Conservation (phyloP, 768 basidiomycete species). For the Rhodotorula graminis region DNA sequence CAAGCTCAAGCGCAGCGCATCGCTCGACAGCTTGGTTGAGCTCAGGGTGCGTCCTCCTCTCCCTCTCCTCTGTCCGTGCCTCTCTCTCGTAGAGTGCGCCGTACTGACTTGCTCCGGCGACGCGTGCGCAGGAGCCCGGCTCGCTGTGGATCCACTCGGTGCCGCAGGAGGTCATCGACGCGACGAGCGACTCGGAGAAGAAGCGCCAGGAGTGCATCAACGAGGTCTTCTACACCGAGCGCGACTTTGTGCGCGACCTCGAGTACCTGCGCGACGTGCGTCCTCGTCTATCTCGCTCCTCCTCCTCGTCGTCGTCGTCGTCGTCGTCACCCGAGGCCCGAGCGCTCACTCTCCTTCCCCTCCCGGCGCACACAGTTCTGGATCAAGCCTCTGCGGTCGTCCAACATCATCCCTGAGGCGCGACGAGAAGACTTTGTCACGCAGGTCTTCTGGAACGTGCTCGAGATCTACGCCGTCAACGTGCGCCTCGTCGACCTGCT, state of each 20-base stretch:
- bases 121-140: constrained; percentile 59
- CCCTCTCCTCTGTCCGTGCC: not conserved
- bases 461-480: constrained; percentile 88
- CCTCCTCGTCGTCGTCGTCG: not conserved
- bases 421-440: constrained; percentile 78
- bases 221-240: constrained; percentile 87
- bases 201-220: constrained; percentile 97
- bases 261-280: constrained; percentile 93
- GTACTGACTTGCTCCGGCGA: constrained; percentile 46
- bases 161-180: constrained; percentile 85
- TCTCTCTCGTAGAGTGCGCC: not conserved
- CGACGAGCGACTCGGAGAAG: constrained; percentile 88
- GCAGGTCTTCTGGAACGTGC: constrained; percentile 97
- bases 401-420: constrained; percentile 66
- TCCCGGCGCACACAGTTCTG: constrained; percentile 58
- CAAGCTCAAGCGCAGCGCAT: constrained; percentile 66
- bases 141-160: constrained; percentile 95
- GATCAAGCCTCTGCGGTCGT: constrained; percentile 77
- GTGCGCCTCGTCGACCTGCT: constrained; percentile 84
- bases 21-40: constrained; percentile 74
- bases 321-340: not conserved
- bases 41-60: constrained; percentile 55
- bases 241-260: constrained; percentile 96
- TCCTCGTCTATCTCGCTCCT: not conserved
- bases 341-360: not conserved